A percentile compares a stretch with the other conserved stretches of the same genome.
Evolutionary conservation across 1,284 basidiomycete genomes (phyloP).

Genomic region (Coniferiporia sulphurascens): DNA sequence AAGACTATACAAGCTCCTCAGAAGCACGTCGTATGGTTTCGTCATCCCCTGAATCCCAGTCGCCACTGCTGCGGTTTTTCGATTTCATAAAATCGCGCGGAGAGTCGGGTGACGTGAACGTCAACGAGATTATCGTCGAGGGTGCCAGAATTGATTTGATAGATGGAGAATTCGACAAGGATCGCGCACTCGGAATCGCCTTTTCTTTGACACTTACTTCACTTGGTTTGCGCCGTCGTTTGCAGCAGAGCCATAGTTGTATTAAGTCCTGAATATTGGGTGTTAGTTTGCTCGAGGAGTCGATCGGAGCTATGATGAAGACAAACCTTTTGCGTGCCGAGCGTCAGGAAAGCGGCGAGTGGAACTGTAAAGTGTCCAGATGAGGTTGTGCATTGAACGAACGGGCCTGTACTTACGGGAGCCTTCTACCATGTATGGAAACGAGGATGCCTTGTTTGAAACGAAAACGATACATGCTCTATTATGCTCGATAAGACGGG

Average conservation of each 20-base stretch:
- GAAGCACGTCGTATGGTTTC: no score
- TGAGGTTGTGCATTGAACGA: neutral
- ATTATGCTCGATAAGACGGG: slow-evolving; percentile 17
- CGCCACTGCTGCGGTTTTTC: no score
- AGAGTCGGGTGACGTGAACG: neutral
- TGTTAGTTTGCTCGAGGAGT: neutral
- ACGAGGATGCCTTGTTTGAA: slow-evolving; percentile 26
- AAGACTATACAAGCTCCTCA: no score
- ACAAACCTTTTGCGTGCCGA: slow-evolving; percentile 43
- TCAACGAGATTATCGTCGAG: neutral
- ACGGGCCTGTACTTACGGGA: slow-evolving; percentile 33
- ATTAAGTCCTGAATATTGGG: slow-evolving; percentile 29
- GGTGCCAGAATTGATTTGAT: slow-evolving; percentile 8
- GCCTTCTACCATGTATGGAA: slow-evolving; percentile 49
- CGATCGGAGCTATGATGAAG: neutral
- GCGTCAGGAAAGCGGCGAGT: slow-evolving; percentile 38
- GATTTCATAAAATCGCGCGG: no score
- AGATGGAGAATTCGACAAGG: neutral
- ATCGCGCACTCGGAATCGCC: slow-evolving; percentile 10
- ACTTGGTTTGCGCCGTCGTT: neutral
- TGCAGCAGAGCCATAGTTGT: slow-evolving; percentile 30
- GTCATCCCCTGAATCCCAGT: no score
- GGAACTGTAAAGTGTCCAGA: slow-evolving; percentile 33
- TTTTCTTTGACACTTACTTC: neutral
- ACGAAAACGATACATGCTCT: slow-evolving; percentile 42